Base-by-base conservation (phyloP, 768 basidiomycete genomes). In the Coprinopsis sp. region DNA sequence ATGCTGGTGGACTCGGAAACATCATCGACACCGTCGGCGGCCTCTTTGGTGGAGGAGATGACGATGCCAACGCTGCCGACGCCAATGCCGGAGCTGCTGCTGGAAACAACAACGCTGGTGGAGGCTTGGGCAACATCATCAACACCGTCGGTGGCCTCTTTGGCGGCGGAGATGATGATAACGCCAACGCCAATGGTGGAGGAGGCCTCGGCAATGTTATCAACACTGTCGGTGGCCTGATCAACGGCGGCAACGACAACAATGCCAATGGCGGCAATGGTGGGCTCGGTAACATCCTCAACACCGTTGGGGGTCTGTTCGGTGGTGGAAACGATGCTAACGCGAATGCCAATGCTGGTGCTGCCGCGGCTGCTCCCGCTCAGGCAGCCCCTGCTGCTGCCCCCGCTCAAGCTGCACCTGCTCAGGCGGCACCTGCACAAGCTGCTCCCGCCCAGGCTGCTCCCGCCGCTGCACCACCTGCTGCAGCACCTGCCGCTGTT, bases 11-110 rank as follows among this genome's bases (percentile, higher is more conserved):
- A 23, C 25, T 34, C 6, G 30, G 38, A 14, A 7, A 34, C 2
- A 21, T 49, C 33, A 23, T n/a, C 18, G 47, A 40, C 10, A 31
- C 40, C 18, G 31, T 49, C 6, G 44, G 44, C 10, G 19, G 19
- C 44, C 19, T 34, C 4, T 19, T 19, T 19, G 45, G 36, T 14
- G 46, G 24, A 10, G 40, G 40, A 42, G 13, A 16, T 13, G 27
- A 14, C 40, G 16, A n/a, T 28, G 16, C 6, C 16, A 42, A 37
- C 14, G 16, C 21, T 19, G 36, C 36, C 8, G 36, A 37, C 36
- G 36, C 36, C 21, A n/a, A n/a, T n/a, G n/a, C n/a, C n/a, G 36
- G 14, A 18, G 36, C 14, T 8, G 36, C 36, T 8, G 36, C 21
- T 14, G 14, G n/a, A 6, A 24, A 44, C 43, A 44, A 44, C 12